Evolutionary conservation across 1,284 basidiomycete species (phyloP).

Genomic region (Psilocybe mexicana): DNA sequence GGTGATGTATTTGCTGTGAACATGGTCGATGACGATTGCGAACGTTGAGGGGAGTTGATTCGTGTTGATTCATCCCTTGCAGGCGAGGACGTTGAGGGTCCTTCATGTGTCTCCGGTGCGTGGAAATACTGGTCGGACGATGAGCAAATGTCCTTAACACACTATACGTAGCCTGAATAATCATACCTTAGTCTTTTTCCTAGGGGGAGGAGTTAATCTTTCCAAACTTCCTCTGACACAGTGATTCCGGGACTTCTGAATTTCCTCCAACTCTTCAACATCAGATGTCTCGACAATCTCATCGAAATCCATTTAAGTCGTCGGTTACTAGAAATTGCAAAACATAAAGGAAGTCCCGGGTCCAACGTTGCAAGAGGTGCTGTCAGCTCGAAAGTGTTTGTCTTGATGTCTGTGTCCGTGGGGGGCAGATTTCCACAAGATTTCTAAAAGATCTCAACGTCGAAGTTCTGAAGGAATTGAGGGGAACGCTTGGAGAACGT

Average conservation of each 20-base stretch:
- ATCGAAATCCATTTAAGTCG: conserved; percentile 4
- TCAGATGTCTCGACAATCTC: conserved; percentile 66
- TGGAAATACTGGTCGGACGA: background rate
- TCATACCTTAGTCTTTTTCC: conserved; percentile 10
- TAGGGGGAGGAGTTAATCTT: conserved; percentile 1
- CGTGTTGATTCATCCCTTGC: conserved; percentile 4
- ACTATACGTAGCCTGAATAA: background rate
- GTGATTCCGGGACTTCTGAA: conserved; percentile 15
- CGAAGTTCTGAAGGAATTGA: background rate
- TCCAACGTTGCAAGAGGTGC: background rate
- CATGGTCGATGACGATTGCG: conserved; percentile 13
- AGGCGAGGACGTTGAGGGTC: conserved; percentile 3
- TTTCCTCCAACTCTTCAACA: conserved; percentile 51
- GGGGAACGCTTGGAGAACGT: background rate
- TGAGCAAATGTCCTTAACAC: background rate
- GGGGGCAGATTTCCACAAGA: background rate
- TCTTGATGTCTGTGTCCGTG: too few relatives aligned
- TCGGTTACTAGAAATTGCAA: background rate
- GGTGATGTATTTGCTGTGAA: conserved; percentile 6
- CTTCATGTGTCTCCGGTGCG: background rate
- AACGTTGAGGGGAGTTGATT: conserved; percentile 4
- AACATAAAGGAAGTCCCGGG: background rate
- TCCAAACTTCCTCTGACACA: background rate
- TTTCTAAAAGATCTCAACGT: too few relatives aligned
- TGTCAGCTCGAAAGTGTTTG: background rate